phyloP scores from a whole-genome alignment of 208 protist genomes.

The Trypanosomatidae sp. region DNA sequence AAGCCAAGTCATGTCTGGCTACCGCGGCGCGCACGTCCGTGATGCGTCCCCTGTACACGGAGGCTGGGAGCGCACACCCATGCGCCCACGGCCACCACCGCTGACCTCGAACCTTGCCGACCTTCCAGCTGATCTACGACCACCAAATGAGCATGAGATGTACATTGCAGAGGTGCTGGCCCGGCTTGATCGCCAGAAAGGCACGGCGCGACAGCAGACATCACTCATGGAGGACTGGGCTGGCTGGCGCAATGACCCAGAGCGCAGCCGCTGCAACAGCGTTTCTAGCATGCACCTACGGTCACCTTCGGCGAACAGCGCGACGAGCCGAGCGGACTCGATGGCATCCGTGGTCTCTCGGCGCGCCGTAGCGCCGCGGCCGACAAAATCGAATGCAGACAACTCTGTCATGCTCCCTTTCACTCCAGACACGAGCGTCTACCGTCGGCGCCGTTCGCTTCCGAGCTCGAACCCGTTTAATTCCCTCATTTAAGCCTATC shows the following conservation, averaged over 20 bases:
- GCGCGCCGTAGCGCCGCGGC: slow-evolving; percentile 58
- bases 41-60: slow-evolving; percentile 1
- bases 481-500: slow-evolving; percentile 4
- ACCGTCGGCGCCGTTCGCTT: slow-evolving; percentile 7
- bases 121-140: slow-evolving; percentile 18
- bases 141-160: slow-evolving; percentile 33
- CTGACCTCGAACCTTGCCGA: slow-evolving; percentile 26
- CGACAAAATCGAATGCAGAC: slow-evolving; percentile 64
- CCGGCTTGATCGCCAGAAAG: slow-evolving; percentile 30
- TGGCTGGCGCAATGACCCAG: slow-evolving; percentile 45
- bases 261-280: slow-evolving; percentile 34
- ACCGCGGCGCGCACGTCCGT: slow-evolving; percentile 5
- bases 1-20: not conserved
- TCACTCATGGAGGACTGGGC: slow-evolving; percentile 79
- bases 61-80: slow-evolving; percentile 21
- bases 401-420: slow-evolving; percentile 25
- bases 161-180: slow-evolving; percentile 47
- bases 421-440: slow-evolving; percentile 17
- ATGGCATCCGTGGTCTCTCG: slow-evolving; percentile 60
- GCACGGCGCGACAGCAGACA: slow-evolving; percentile 17
- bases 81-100: slow-evolving; percentile 18
- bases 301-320: slow-evolving; percentile 37
- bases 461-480: slow-evolving; percentile 12
- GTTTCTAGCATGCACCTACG: slow-evolving; percentile 13
- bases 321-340: slow-evolving; percentile 54